Conservation (phyloP, 2,329 filamentous ascomycete species). For the Arthrobotrys sinensis region DNA sequence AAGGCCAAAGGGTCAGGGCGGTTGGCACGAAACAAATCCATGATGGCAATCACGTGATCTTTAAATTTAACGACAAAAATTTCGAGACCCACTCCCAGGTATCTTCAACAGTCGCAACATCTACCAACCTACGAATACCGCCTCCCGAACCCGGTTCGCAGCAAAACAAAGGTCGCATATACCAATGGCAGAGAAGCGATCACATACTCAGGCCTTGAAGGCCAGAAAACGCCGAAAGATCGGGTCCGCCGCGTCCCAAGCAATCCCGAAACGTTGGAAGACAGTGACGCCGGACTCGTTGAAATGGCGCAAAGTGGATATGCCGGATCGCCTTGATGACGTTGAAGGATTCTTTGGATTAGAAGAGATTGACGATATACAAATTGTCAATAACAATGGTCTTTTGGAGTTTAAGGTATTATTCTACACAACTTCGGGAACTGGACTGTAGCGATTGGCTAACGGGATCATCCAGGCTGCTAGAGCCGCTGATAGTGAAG, state of each 20-base stretch:
- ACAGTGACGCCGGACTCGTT: conserved; percentile 70
- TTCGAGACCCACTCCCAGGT: conserved; percentile 1
- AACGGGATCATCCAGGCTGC: conserved; percentile 65
- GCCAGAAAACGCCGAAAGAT: conserved; percentile 51
- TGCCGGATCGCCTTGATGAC: conserved; percentile 85
- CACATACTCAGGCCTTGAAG: conserved; percentile 44
- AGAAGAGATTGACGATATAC: conserved; percentile 91
- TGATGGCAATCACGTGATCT: conserved; percentile 38
- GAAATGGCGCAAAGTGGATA: conserved; percentile 76
- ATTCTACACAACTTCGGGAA: background rate
- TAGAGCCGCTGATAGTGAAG: conserved; percentile 64
- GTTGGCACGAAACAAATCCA: conserved; percentile 23
- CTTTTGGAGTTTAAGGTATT: conserved; percentile 68
- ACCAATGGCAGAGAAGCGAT: conserved; percentile 56
- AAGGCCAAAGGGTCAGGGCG: background rate
- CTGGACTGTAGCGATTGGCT: conserved; percentile 34
- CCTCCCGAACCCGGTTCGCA: background rate
- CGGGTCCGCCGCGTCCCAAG: conserved; percentile 10
- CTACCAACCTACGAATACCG: background rate
- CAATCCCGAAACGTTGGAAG: conserved; percentile 60
- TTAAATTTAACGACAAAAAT: conserved; percentile 44
- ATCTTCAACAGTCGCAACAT: background rate
- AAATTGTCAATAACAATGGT: conserved; percentile 79
- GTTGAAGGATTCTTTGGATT: conserved; percentile 94
- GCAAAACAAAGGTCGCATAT: conserved; percentile 6